Conservation (phyloP, 192 early-diverging fungal genomes). For the Umbelopsis sp. region DNA sequence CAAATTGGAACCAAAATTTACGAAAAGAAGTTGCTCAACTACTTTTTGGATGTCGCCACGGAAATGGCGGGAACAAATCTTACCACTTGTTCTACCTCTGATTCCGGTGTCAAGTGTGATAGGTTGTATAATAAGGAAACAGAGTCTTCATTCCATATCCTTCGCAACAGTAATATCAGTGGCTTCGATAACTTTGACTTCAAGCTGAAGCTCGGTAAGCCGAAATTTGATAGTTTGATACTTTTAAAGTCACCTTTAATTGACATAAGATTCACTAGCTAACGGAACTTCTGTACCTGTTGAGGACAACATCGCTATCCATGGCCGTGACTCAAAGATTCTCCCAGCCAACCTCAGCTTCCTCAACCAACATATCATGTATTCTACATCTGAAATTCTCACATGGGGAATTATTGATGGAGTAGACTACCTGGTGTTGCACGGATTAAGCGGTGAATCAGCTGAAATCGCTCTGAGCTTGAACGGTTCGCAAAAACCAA, state of each 20-base stretch:
- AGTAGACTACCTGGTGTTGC: conserved; percentile 21
- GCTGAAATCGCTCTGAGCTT: conserved; percentile 21
- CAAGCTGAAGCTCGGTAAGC: conserved; percentile 6
- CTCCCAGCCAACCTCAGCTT: conserved; percentile 23
- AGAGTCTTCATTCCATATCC: conserved; percentile 19
- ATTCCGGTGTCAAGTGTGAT: neutral
- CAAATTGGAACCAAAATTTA: conserved; percentile 26
- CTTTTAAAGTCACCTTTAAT: neutral
- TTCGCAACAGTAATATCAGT: conserved; percentile 17
- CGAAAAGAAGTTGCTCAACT: conserved; percentile 29
- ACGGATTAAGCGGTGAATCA: conserved; percentile 21
- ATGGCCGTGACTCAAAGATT: conserved; percentile 28
- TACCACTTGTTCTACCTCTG: conserved; percentile 11
- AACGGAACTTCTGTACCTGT: conserved; percentile 13
- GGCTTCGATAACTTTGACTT: conserved; percentile 23
- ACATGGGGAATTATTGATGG: conserved; percentile 27
- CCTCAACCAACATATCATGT: conserved; percentile 27
- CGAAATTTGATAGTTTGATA: neutral
- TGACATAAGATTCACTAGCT: neutral
- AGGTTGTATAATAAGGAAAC: conserved; percentile 19
- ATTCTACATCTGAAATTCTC: conserved; percentile 25
- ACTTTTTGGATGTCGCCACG: conserved; percentile 23
- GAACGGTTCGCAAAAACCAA: neutral
- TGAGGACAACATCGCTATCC: conserved; percentile 11
- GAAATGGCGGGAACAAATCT: conserved; percentile 21